These are phyloP conservation scores for Backusella tarrabulga DNA, from an alignment of 192 early-diverging fungal genomes.

Conservation along the genomic window DNA sequence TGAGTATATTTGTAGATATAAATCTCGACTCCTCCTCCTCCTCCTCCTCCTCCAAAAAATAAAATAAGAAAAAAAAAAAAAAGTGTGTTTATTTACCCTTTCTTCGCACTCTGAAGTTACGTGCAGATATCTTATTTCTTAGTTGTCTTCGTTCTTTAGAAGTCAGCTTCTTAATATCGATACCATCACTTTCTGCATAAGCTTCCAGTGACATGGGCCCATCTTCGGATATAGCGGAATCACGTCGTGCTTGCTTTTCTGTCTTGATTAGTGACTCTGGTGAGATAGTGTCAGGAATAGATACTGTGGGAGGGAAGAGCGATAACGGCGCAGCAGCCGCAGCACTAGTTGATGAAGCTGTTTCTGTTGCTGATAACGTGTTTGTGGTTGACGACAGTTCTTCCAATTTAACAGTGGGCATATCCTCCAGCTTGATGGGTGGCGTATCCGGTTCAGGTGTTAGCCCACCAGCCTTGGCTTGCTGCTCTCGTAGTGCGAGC, in stretches of 20 bases:
- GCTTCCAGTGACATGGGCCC: slow-evolving; percentile 16
- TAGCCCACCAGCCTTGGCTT: background rate
- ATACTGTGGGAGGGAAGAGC: slow-evolving; percentile 7
- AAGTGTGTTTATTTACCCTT: slow-evolving; percentile 44
- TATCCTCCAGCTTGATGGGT: background rate
- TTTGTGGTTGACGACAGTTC: background rate
- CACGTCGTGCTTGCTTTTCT: slow-evolving; percentile 13
- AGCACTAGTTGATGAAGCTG: background rate
- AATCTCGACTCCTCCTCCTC: slow-evolving; percentile 8
- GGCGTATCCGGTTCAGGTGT: background rate
- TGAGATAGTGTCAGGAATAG: slow-evolving; percentile 24
- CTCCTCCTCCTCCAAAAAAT: slow-evolving; percentile 12
- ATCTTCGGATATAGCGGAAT: background rate
- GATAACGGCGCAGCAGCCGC: background rate
- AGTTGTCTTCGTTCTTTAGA: slow-evolving; percentile 67
- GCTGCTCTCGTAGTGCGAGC: slow-evolving; percentile 25
- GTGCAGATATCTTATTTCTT: slow-evolving; percentile 75
- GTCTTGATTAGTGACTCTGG: slow-evolving; percentile 19
- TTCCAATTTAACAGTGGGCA: background rate
- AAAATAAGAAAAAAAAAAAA: background rate
- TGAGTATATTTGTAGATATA: background rate
- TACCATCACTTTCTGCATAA: slow-evolving; percentile 28
- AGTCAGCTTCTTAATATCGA: slow-evolving; percentile 54
- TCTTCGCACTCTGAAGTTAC: slow-evolving; percentile 70
- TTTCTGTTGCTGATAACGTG: background rate